Conservation (phyloP, 768 basidiomycete genomes). For the Leccinellum albellum region DNA sequence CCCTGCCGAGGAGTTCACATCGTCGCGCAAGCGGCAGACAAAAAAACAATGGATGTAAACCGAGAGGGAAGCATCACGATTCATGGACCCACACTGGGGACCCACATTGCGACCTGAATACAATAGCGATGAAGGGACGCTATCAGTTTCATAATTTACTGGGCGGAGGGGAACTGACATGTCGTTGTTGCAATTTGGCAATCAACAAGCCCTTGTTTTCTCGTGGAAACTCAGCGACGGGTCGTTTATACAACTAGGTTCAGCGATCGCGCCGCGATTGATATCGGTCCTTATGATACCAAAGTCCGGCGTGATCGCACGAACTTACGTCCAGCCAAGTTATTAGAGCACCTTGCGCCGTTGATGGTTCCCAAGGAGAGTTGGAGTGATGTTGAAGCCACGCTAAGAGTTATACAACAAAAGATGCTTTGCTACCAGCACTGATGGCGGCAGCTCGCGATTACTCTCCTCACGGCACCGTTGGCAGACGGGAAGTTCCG, state of each 20-base stretch:
- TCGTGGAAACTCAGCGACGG: not conserved
- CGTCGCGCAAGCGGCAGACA: slow-evolving; percentile 9
- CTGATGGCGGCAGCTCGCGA: too few relatives aligned
- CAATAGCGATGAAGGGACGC: slow-evolving; percentile 8
- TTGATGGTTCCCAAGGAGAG: not conserved
- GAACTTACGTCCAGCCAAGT: not conserved
- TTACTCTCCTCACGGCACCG: not conserved
- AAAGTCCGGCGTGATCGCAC: not conserved
- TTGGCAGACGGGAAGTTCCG: not conserved
- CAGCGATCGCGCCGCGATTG: not conserved
- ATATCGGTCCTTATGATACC: not conserved
- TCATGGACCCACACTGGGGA: slow-evolving; percentile 22
- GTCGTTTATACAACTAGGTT: not conserved
- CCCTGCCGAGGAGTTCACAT: slow-evolving; percentile 3
- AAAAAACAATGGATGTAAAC: slow-evolving; percentile 7
- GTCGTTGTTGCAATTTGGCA: slow-evolving; percentile 6
- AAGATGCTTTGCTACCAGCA: not conserved
- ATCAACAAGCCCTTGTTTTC: not conserved
- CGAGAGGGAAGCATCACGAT: not conserved
- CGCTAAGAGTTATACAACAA: not conserved
- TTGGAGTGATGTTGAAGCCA: not conserved
- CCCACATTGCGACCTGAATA: slow-evolving; percentile 18
- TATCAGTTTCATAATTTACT: not conserved
- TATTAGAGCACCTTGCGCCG: not conserved
- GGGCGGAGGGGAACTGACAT: not conserved